phyloP scores from a whole-genome alignment of 1,284 basidiomycete species.

The Marasmius tenuissimus region DNA sequence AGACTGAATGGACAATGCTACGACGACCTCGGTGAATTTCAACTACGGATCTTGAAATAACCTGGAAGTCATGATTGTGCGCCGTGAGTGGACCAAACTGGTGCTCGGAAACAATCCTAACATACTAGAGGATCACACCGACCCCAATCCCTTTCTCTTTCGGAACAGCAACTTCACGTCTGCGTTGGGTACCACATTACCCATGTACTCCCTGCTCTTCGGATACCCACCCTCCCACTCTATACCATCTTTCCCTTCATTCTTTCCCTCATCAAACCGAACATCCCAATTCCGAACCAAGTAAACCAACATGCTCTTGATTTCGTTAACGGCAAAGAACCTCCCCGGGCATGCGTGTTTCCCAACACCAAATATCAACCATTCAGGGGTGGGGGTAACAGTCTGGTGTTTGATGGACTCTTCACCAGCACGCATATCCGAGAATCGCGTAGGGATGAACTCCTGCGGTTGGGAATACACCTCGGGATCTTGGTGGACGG shows the following conservation, averaged over 20 bases:
- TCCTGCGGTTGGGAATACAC: conserved; percentile 15
- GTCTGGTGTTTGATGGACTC: conserved; percentile 14
- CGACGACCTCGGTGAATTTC: too few species aligned
- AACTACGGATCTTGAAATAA: too few species aligned
- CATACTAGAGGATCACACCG: too few species aligned
- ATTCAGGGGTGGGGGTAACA: background rate
- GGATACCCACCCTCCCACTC: conserved; percentile 20
- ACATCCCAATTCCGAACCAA: conserved; percentile 43
- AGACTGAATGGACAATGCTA: too few species aligned
- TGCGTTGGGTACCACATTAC: conserved; percentile 9
- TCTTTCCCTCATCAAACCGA: conserved; percentile 26
- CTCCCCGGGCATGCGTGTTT: conserved; percentile 32
- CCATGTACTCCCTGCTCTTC: conserved; percentile 15
- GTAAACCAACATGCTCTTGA: conserved; percentile 42
- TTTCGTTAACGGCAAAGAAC: conserved; percentile 42
- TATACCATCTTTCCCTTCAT: too few species aligned
- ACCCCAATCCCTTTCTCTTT: background rate
- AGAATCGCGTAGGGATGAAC: conserved; percentile 22
- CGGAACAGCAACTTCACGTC: conserved; percentile 15
- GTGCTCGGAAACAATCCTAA: too few species aligned
- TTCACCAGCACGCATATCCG: conserved; percentile 10
- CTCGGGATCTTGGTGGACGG: conserved; percentile 19
- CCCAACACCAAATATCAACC: background rate
- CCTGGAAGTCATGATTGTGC: too few species aligned
- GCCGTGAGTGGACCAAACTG: too few species aligned